Percentiles rank a stretch among this genome's conserved stretches.
These are phyloP conservation scores for Zizania palustris DNA, from an alignment of 202 grass and related monocot species.

Conservation along the genomic window DNA sequence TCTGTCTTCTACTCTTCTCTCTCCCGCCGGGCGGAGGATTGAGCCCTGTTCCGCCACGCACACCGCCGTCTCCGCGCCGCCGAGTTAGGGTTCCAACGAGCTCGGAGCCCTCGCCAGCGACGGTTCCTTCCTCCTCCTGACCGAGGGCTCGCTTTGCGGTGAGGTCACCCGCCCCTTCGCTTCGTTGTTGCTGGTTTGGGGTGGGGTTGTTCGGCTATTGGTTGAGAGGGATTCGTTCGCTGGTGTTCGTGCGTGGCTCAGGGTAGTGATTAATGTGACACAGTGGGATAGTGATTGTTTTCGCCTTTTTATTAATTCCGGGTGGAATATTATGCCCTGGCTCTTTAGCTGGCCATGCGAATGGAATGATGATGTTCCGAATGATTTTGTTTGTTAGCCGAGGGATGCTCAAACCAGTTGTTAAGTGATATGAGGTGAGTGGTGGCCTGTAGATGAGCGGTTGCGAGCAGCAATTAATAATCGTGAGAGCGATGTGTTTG, in stretches of 20 bases:
- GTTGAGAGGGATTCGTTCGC: slow-evolving; percentile 1
- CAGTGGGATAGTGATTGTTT: background rate
- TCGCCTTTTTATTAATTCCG: background rate
- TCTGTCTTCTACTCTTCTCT: background rate
- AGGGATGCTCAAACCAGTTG: slow-evolving; percentile 11
- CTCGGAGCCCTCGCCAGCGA: slow-evolving; percentile 14
- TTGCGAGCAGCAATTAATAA: slow-evolving; percentile 43
- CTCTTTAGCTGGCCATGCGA: slow-evolving; percentile 33
- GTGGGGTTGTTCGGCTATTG: background rate
- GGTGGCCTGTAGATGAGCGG: slow-evolving; percentile 37
- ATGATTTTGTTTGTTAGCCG: slow-evolving; percentile 21
- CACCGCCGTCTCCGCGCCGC: slow-evolving; percentile 12
- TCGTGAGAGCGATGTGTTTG: slow-evolving; percentile 51
- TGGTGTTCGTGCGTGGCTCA: background rate
- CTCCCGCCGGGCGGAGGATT: background rate
- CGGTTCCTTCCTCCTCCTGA: slow-evolving; percentile 5
- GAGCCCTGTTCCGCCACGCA: background rate
- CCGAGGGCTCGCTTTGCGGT: background rate
- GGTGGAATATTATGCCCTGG: slow-evolving; percentile 26
- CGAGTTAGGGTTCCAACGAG: slow-evolving; percentile 29
- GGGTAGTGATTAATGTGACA: slow-evolving; percentile 5
- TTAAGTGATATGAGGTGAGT: slow-evolving; percentile 34
- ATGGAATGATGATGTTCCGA: background rate
- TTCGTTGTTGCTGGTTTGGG: background rate
- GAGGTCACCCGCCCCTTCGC: slow-evolving; percentile 5